Evolutionary conservation across 2,329 filamentous ascomycete genomes (phyloP).

Genomic region (Nothophaeocryptopus gaeumannii): DNA sequence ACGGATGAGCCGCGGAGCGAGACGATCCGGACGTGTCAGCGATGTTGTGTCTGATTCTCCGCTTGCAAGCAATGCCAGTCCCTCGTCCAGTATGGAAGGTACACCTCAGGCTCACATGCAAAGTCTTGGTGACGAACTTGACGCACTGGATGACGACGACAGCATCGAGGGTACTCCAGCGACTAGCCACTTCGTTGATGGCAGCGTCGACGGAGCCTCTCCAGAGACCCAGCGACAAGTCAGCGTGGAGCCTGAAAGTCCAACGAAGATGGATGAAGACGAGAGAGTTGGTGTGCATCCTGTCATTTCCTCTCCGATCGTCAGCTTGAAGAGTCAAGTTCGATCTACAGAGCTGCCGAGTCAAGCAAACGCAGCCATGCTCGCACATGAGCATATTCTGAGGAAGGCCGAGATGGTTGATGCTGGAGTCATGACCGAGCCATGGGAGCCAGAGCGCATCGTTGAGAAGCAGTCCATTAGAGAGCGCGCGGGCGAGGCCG

Average conservation of each 20-base stretch:
- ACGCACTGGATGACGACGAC: constrained; percentile 64
- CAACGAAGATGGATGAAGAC: constrained; percentile 15
- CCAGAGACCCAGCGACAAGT: constrained; percentile 24
- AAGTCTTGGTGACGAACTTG: constrained; percentile 88
- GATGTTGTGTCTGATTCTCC: constrained; percentile 35
- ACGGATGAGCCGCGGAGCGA: constrained; percentile 60
- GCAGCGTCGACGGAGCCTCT: constrained; percentile 14
- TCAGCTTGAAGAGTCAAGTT: constrained; percentile 9
- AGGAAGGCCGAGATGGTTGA: constrained; percentile 52
- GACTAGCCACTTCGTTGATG: constrained; percentile 17
- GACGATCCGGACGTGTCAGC: constrained; percentile 50
- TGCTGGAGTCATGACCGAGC: constrained; percentile 61
- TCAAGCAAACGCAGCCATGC: constrained; percentile 14
- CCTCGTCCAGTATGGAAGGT: constrained; percentile 30
- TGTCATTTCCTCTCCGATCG: constrained; percentile 3
- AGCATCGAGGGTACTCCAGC: constrained; percentile 51
- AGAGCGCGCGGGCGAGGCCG: constrained; percentile 30
- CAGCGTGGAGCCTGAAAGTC: constrained; percentile 41
- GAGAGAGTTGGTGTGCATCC: constrained; percentile 8
- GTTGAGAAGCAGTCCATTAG: constrained; percentile 16
- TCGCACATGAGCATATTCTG: constrained; percentile 10
- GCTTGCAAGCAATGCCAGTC: constrained; percentile 22
- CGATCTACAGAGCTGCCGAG: constrained; percentile 4
- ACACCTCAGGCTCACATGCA: constrained; percentile 54
- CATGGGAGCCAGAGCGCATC: constrained; percentile 45